Base-by-base conservation (phyloP, 2,329 filamentous ascomycete species). In the Colletotrichum sp. region DNA sequence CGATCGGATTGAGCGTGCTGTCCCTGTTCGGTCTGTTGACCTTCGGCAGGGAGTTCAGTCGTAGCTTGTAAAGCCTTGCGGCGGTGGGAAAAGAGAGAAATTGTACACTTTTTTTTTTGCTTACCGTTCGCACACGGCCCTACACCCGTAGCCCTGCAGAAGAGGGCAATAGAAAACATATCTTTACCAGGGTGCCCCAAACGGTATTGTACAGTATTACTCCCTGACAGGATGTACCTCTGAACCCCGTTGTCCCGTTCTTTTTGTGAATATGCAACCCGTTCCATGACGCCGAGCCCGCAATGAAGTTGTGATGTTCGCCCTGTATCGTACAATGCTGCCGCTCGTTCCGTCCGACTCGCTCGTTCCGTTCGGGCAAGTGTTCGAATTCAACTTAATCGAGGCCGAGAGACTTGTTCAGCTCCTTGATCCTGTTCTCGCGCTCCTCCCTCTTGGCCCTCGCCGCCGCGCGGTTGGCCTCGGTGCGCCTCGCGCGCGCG, bases 401-500 rank as follows among this genome's bases (percentile, higher is more conserved):
- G 8, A 87, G 80, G 2, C 84, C 84, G 44, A 86, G 77, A 3
- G 68, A 59, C 61, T 80, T 88, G 84, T 94, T 75, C 91, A 93
- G 81, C 81, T 90, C 90, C 83, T 95, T 93, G 82, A 95, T 93
- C 77, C 96, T 94, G 66, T 91, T 91, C 71, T 84, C 84, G 72
- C 83, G 95, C 94, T 98, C 79, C 91, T 91, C 83, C 74, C 92
- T 91, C 87, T 95, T 92, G 93, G 84, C 90, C 86, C 85, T 91
- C 91, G 77, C 95, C 90, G 79, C 88, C 84, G 83, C 94, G 90
- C 80, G 92, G 83, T 99, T 98, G 80, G 89, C 87, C 78, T 91
- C 91, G 68, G 96, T 96, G 72, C 93, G 92, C 84, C 96, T 95
- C 68, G 93, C 87, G 81, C 97, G 91, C 85, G 98, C 95, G 48